Percentiles rank a stretch among this genome's conserved stretches.
phyloP scores from a whole-genome alignment of 768 basidiomycete genomes.

The Mycena indigotica region DNA sequence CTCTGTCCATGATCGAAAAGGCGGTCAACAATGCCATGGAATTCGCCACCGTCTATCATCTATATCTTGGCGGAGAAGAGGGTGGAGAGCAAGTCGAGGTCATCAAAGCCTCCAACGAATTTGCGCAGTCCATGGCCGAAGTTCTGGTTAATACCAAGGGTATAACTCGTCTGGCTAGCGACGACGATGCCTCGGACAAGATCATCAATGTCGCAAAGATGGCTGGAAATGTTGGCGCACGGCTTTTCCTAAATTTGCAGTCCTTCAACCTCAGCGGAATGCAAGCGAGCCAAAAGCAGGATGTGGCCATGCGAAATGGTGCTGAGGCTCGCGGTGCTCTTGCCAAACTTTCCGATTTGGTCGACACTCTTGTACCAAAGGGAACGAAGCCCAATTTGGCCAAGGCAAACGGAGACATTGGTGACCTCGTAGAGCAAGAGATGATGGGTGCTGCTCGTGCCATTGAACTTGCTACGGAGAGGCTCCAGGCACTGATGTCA shows the following conservation, averaged over 20 bases:
- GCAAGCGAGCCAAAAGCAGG: conserved; percentile 73
- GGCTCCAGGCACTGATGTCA: conserved; percentile 87
- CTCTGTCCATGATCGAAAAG: conserved; percentile 97
- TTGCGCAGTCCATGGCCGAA: conserved; percentile 91
- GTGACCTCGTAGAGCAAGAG: conserved; percentile 94
- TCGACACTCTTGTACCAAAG: conserved; percentile 87
- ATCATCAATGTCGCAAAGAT: conserved; percentile 81
- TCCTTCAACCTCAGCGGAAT: conserved; percentile 91
- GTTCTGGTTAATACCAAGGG: conserved; percentile 95
- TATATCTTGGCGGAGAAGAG: conserved; percentile 81
- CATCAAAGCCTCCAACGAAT: conserved; percentile 95
- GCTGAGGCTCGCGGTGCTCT: conserved; percentile 82
- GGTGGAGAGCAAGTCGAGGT: conserved; percentile 97
- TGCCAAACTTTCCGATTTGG: conserved; percentile 80
- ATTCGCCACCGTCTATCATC: conserved; percentile 92
- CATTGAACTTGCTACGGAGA: conserved; percentile 90
- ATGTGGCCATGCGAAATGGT: conserved; percentile 88
- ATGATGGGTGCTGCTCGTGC: conserved; percentile 92
- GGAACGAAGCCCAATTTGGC: conserved; percentile 70
- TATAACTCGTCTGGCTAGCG: conserved; percentile 86
- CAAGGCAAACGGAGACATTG: conserved; percentile 88
- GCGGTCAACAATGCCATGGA: conserved; percentile 92
- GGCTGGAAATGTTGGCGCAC: conserved; percentile 85
- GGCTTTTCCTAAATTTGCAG: conserved; percentile 94
- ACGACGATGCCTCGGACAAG: conserved; percentile 91